A percentile compares a stretch with the other conserved stretches of the same genome.
These are phyloP conservation scores for Clavulina sp. DNA, from an alignment of 768 basidiomycete species.

Conservation along the genomic window DNA sequence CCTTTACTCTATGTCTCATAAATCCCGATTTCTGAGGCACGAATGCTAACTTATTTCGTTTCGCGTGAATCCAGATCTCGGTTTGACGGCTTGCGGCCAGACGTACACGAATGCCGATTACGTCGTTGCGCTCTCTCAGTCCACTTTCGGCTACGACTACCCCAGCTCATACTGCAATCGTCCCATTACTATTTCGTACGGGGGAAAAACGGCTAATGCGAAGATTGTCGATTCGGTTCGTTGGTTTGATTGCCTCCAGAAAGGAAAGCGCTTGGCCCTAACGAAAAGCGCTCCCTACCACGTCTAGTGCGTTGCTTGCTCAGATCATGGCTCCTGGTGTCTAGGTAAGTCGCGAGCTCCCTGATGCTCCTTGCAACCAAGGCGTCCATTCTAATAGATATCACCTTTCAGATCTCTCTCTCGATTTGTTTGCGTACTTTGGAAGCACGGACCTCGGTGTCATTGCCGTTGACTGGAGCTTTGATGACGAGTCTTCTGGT, in stretches of 20 bases:
- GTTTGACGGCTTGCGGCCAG: constrained; percentile 11
- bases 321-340: background rate
- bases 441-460: background rate
- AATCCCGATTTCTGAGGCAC: too few relatives aligned
- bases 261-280: background rate
- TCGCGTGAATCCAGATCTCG: too few relatives aligned
- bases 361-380: too few relatives aligned
- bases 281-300: too few relatives aligned
- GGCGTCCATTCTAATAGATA: too few relatives aligned
- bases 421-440: background rate
- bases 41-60: too few relatives aligned
- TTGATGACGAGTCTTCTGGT: background rate
- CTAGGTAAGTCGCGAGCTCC: too few relatives aligned
- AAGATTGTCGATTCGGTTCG: constrained; percentile 12
- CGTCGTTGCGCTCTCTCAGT: constrained; percentile 11
- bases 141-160: background rate
- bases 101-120: constrained; percentile 6
- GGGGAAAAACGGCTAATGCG: constrained; percentile 11
- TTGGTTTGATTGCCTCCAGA: background rate
- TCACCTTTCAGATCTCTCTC: background rate
- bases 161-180: constrained; percentile 14
- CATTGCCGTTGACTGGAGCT: background rate
- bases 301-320: background rate
- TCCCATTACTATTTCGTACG: constrained; percentile 14
- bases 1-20: too few relatives aligned